Evolutionary conservation across 306 rosid genomes (phyloP).

Genomic region (Begonia peltatifolia): DNA sequence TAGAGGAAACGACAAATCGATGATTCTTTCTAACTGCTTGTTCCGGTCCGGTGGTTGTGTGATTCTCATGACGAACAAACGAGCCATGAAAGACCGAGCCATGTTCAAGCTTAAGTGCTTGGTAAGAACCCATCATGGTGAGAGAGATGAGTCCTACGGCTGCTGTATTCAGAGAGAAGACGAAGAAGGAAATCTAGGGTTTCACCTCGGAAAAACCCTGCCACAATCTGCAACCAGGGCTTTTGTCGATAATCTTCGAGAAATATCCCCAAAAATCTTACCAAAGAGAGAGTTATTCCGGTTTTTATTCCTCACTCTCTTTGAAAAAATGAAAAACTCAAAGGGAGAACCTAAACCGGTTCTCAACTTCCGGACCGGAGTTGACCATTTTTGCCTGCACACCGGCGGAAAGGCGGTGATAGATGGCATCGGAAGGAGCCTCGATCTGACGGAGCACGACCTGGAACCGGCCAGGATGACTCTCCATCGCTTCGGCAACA

Average conservation of each 20-base stretch:
- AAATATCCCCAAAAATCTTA: conserved; percentile 47
- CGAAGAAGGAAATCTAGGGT: conserved; percentile 19
- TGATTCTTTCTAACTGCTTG: conserved; percentile 4
- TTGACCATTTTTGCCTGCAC: conserved; percentile 76
- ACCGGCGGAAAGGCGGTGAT: conserved; percentile 91
- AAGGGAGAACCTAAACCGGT: conserved; percentile 18
- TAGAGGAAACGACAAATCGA: conserved; percentile 6
- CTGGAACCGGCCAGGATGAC: conserved; percentile 94
- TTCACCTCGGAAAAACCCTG: conserved; percentile 38
- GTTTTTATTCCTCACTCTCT: conserved; percentile 18
- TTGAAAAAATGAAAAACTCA: conserved; percentile 14
- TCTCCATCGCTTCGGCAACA: conserved; percentile 77
- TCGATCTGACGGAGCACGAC: conserved; percentile 42
- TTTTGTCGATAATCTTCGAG: conserved; percentile 55
- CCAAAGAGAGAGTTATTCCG: conserved; percentile 56
- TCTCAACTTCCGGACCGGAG: conserved; percentile 45
- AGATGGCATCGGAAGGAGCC: conserved; percentile 59
- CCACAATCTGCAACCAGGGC: conserved; percentile 72
- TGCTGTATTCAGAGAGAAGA: conserved; percentile 7
- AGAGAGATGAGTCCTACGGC: conserved; percentile 4
- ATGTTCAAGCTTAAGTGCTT: conserved; percentile 2
- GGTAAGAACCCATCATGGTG: conserved; percentile 11
- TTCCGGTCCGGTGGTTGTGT: conserved; percentile 7
- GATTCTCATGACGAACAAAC: conserved; percentile 6
- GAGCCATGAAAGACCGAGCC: neutral